phyloP scores from a whole-genome alignment of 345 rosid genomes.

The Lumnitzera littorea region DNA sequence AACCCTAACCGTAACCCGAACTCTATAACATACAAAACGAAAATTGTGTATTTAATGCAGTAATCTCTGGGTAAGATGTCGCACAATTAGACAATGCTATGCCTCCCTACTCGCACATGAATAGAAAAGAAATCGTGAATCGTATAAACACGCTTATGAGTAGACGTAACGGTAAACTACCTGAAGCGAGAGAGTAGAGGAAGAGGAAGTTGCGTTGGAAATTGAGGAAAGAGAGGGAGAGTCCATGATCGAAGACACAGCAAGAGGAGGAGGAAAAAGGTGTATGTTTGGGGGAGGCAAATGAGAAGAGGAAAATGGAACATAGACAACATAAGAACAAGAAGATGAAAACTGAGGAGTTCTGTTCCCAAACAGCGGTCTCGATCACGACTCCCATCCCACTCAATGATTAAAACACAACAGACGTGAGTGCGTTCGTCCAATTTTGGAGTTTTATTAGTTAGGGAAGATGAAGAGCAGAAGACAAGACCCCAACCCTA shows the following conservation, averaged over 20 bases:
- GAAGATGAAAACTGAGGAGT: slow-evolving; percentile 42
- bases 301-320: slow-evolving; percentile 47
- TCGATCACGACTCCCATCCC: slow-evolving; percentile 66
- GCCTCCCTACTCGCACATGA: background rate
- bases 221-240: slow-evolving; percentile 36
- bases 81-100: background rate
- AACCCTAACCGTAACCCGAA: background rate
- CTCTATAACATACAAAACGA: background rate
- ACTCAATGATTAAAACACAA: too few species aligned
- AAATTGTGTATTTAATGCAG: background rate
- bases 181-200: slow-evolving; percentile 71
- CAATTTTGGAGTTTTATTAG: too few species aligned
- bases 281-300: slow-evolving; percentile 16
- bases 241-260: slow-evolving; percentile 38
- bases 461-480: too few species aligned
- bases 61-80: background rate
- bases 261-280: slow-evolving; percentile 15
- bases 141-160: background rate
- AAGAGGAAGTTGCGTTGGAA: slow-evolving; percentile 65
- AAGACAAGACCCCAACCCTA: too few species aligned
- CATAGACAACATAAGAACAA: slow-evolving; percentile 42
- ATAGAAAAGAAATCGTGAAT: background rate
- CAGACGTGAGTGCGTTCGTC: too few species aligned
- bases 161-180: slow-evolving; percentile 13
- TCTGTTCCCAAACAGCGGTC: slow-evolving; percentile 68